These are phyloP conservation scores for Alternaria sp. DNA, from an alignment of 2,329 filamentous ascomycete genomes.

Conservation along the genomic window DNA sequence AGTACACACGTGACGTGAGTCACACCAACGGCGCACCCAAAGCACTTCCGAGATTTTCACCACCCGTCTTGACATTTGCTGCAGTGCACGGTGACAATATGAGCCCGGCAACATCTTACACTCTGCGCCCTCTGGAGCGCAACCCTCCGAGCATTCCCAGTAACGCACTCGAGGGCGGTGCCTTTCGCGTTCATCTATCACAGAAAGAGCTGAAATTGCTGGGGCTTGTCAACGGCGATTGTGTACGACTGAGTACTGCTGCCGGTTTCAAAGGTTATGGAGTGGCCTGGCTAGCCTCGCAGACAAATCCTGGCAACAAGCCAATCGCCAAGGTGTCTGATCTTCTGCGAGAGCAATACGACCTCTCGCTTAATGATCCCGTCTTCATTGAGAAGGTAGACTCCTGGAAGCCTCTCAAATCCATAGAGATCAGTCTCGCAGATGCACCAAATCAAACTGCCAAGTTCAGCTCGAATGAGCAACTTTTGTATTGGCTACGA, in stretches of 20 bases:
- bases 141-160: slow-evolving; percentile 54
- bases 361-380: slow-evolving; percentile 64
- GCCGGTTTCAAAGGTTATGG: slow-evolving; percentile 58
- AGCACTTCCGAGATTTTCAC: neutral
- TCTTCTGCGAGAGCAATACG: slow-evolving; percentile 73
- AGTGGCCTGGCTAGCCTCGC: slow-evolving; percentile 66
- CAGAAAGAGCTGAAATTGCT: slow-evolving; percentile 62
- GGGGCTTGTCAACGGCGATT: slow-evolving; percentile 63
- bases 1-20: slow-evolving; percentile 8
- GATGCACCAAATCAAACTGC: slow-evolving; percentile 22
- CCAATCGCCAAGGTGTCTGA: slow-evolving; percentile 68
- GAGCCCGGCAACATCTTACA: slow-evolving; percentile 49
- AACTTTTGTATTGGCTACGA: slow-evolving; percentile 40
- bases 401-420: slow-evolving; percentile 36
- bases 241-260: slow-evolving; percentile 59
- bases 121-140: slow-evolving; percentile 60
- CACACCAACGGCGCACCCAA: neutral
- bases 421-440: slow-evolving; percentile 32
- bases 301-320: slow-evolving; percentile 49
- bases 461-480: slow-evolving; percentile 33
- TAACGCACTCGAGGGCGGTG: slow-evolving; percentile 61
- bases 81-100: slow-evolving; percentile 15
- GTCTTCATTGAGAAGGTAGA: slow-evolving; percentile 64
- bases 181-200: slow-evolving; percentile 65
- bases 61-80: neutral